A percentile compares a stretch with the other conserved stretches of the same genome.
Conservation (phyloP, 768 basidiomycete species). For the Aureoboletus auriporus region DNA sequence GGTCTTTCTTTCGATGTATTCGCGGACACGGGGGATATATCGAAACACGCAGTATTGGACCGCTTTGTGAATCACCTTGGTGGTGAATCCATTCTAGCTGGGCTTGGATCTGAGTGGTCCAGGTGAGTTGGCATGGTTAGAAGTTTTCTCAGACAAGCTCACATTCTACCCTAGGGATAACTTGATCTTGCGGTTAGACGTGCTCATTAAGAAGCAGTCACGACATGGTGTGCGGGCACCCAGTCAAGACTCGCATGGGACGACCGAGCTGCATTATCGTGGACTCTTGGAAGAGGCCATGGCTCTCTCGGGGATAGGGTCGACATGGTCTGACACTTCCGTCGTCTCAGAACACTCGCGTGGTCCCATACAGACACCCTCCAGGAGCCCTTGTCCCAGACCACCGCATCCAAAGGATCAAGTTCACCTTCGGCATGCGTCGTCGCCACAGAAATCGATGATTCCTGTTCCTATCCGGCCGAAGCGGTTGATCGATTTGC, state of each 20-base stretch:
- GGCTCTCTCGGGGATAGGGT: constrained; percentile 16
- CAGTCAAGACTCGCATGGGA: constrained; percentile 1
- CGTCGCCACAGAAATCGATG: constrained; percentile 34
- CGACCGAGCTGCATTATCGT: constrained; percentile 54
- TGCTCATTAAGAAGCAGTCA: constrained; percentile 26
- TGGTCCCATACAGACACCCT: constrained; percentile 58
- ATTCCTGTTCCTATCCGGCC: constrained; percentile 43
- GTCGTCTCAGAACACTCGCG: constrained; percentile 41
- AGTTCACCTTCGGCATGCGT: constrained; percentile 57
- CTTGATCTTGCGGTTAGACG: constrained; percentile 29
- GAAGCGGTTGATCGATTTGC: constrained; percentile 52
- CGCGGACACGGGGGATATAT: constrained; percentile 51
- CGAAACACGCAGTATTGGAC: constrained; percentile 53
- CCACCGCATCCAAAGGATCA: constrained; percentile 58
- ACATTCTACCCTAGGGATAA: constrained; percentile 11
- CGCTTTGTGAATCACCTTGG: constrained; percentile 53
- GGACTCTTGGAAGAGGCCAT: constrained; percentile 36
- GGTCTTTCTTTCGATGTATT: constrained; percentile 33
- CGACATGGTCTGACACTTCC: constrained; percentile 15
- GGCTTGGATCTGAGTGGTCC: constrained; percentile 52
- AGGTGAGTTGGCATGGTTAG: constrained; percentile 39
- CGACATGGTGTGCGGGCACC: constrained; percentile 6
- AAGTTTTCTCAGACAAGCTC: neutral
- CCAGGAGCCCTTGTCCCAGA: constrained; percentile 44
- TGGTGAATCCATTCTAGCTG: constrained; percentile 35